These are phyloP conservation scores for Ceratocystis lukuohia DNA, from an alignment of 2,329 filamentous ascomycete genomes.

Conservation along the genomic window DNA sequence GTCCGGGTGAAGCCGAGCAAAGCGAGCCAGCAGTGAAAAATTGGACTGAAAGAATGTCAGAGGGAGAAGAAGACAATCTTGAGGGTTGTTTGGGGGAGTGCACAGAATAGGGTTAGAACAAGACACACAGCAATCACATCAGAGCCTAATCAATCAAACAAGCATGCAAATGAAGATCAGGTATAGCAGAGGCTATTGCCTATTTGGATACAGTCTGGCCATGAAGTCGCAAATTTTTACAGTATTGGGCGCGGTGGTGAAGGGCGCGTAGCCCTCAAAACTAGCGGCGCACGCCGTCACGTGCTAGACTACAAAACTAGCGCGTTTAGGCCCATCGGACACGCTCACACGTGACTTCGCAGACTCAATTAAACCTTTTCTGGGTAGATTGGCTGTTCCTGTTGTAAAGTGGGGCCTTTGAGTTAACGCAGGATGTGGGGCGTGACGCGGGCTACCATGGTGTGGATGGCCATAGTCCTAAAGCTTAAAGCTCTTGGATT, in stretches of 20 bases:
- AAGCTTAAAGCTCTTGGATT: neutral
- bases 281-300: neutral
- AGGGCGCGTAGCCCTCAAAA: neutral
- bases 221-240: neutral
- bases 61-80: neutral
- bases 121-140: neutral
- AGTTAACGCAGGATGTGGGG: neutral
- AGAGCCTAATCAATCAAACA: neutral
- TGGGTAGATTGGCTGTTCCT: neutral
- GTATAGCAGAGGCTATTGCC: too few species aligned
- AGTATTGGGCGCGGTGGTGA: neutral
- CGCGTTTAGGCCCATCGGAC: neutral
- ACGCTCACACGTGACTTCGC: neutral
- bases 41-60: neutral
- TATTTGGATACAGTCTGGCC: too few species aligned
- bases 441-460: neutral
- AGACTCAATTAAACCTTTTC: neutral
- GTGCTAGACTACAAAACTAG: neutral
- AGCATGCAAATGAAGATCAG: neutral
- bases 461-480: neutral
- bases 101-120: neutral
- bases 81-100: neutral
- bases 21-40: neutral
- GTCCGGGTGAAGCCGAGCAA: neutral
- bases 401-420: neutral